These are phyloP conservation scores for Acidomyces sp. DNA, from an alignment of 495 filamentous ascomycete genomes.

Conservation along the genomic window DNA sequence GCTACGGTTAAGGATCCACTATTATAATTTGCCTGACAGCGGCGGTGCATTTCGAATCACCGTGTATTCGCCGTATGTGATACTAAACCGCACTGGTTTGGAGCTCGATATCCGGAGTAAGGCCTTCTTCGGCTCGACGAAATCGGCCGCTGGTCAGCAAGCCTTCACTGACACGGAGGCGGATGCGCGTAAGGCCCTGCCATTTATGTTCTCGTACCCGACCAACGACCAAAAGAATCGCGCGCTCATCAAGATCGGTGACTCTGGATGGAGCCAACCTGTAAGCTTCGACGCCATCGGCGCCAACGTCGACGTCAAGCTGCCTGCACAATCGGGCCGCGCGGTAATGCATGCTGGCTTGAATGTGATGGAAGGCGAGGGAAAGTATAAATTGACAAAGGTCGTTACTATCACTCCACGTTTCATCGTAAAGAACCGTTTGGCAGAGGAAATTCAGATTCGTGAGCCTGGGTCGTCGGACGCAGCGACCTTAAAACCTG, in stretches of 20 bases:
- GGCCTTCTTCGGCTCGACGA: conserved; percentile 66
- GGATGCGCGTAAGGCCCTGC: conserved; percentile 53
- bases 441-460: conserved; percentile 74
- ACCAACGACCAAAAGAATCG: conserved; percentile 81
- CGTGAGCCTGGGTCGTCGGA: conserved; percentile 81
- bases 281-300: conserved; percentile 98
- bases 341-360: conserved; percentile 83
- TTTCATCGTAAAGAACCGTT: conserved; percentile 87
- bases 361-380: conserved; percentile 76
- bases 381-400: conserved; percentile 95
- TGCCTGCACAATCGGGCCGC: conserved; percentile 55
- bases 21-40: conserved; percentile 81
- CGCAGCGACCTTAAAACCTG: conserved; percentile 58
- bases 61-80: conserved; percentile 82
- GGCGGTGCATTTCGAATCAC: conserved; percentile 94
- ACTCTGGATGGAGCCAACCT: conserved; percentile 89
- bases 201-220: conserved; percentile 90
- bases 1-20: conserved; percentile 74
- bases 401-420: conserved; percentile 86
- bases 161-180: conserved; percentile 40
- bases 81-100: conserved; percentile 89
- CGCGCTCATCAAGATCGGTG: conserved; percentile 69
- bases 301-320: conserved; percentile 69
- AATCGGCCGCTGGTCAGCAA: conserved; percentile 63
- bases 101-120: conserved; percentile 82